Evolutionary conservation across 2,329 filamentous ascomycete species (phyloP).

Genomic region (Macrophomina pseudophaseolina): DNA sequence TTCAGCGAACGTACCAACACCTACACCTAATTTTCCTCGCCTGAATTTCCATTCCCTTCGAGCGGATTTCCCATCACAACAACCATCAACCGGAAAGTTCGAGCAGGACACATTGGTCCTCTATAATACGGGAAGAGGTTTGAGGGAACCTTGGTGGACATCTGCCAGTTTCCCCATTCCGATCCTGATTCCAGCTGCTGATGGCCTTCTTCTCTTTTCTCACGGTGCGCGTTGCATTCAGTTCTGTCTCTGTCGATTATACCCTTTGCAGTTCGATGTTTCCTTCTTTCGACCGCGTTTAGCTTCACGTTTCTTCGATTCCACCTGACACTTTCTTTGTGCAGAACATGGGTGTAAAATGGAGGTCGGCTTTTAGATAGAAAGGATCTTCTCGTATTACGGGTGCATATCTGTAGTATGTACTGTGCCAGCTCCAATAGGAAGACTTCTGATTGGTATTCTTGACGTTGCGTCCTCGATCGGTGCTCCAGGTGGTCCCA

Average conservation of each 20-base stretch:
- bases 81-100: not conserved
- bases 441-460: too few species aligned
- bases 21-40: constrained; percentile 1
- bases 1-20: not conserved
- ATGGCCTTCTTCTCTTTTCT: not conserved
- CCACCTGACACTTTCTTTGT: not conserved
- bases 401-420: too few species aligned
- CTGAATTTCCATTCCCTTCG: not conserved
- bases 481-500: too few species aligned
- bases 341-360: not conserved
- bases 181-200: too few species aligned
- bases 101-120: not conserved
- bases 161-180: too few species aligned
- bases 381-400: not conserved
- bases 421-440: too few species aligned
- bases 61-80: not conserved
- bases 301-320: not conserved
- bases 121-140: too few species aligned
- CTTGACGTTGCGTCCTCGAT: too few species aligned
- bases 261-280: constrained; percentile 15
- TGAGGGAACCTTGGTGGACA: too few species aligned
- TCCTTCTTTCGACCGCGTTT: not conserved
- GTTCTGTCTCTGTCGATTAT: constrained; percentile 15
- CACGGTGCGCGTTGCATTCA: not conserved
- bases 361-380: not conserved